These are phyloP conservation scores for Coemansia asiatica DNA, from an alignment of 192 early-diverging fungal genomes.

Conservation along the genomic window DNA sequence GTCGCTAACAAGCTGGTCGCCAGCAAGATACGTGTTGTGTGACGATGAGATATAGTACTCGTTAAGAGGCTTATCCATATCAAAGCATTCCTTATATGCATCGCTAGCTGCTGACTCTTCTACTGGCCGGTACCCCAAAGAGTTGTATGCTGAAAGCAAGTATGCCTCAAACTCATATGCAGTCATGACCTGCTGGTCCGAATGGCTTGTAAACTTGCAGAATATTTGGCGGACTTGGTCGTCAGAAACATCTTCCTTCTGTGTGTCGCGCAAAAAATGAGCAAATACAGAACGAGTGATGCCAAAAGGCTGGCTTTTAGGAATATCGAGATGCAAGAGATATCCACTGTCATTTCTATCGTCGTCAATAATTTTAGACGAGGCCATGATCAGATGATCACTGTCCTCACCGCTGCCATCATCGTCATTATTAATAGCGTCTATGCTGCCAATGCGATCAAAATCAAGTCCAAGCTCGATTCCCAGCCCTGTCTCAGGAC, in stretches of 20 bases:
- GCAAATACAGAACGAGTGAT: slow-evolving; percentile 38
- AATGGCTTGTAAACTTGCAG: slow-evolving; percentile 21
- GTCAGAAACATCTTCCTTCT: slow-evolving; percentile 34
- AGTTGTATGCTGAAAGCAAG: slow-evolving; percentile 39
- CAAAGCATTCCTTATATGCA: slow-evolving; percentile 3
- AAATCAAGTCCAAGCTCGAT: neutral
- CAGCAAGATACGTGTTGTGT: slow-evolving; percentile 89
- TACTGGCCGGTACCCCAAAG: slow-evolving; percentile 7
- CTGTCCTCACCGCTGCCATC: slow-evolving; percentile 13
- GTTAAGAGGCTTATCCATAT: slow-evolving; percentile 62
- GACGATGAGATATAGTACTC: slow-evolving; percentile 85
- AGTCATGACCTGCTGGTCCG: slow-evolving; percentile 27
- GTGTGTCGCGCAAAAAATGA: slow-evolving; percentile 45
- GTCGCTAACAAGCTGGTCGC: slow-evolving; percentile 78
- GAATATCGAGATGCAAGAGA: slow-evolving; percentile 30
- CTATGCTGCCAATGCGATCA: neutral
- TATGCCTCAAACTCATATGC: slow-evolving; percentile 51
- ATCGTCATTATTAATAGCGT: neutral
- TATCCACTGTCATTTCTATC: neutral
- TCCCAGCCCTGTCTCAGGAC: neutral
- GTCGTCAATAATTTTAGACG: neutral
- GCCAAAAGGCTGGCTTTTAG: slow-evolving; percentile 22
- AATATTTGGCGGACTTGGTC: slow-evolving; percentile 29
- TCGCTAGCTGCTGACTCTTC: neutral
- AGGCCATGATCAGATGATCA: slow-evolving; percentile 14